Evolutionary conservation across 2,329 filamentous ascomycete genomes (phyloP), one percentile per base, ranked within the genome.

Genomic region (Venturia oleaginea): DNA sequence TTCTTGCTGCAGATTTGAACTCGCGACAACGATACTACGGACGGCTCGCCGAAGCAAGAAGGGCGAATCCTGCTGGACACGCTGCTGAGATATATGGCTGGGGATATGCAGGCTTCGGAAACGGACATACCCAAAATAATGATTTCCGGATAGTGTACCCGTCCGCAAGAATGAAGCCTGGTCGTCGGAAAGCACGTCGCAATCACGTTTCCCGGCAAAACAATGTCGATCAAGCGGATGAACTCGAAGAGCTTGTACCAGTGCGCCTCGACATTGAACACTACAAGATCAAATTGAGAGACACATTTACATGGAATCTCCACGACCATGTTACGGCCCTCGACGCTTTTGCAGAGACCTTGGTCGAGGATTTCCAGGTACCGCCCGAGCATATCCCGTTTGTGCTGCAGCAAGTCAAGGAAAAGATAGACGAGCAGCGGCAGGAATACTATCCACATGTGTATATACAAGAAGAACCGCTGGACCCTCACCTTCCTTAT

Each of bases 251-350:
- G 72, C 80, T 99, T 63, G 90, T 97, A 0, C 94, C 94, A 2
- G 84, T 99, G 68, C 86, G 94, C 59, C 78, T 99, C 64, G 94
- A 99, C 71, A 90, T 97, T 61, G 94, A 99, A 72, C 90, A 90
- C 83, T 93, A 97, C 69, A 96, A 96, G 78, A 85, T 97, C 70
- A 94, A 94, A 76, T 82, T 99, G 66, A 89, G 94, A 74, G 94
- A 99, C 76, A 97, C 94, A 0, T 97, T 99, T 70, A 97, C 94
- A 3, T 99, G 93, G 92, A 99, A 99, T 75, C 82, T 97, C 42
- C 91, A 97, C 77, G 94, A 99, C 74, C 88, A 92, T 65, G 83
- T 94, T 15, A 84, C 95, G 3, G 83, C 85, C 27, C 85, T 88
- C 24, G 89, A 96, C 65, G 76, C 94, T 13, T 97, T 97, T 74